Base-by-base conservation (phyloP, 2,329 filamentous ascomycete species). In the Xylariomycetidae sp. region DNA sequence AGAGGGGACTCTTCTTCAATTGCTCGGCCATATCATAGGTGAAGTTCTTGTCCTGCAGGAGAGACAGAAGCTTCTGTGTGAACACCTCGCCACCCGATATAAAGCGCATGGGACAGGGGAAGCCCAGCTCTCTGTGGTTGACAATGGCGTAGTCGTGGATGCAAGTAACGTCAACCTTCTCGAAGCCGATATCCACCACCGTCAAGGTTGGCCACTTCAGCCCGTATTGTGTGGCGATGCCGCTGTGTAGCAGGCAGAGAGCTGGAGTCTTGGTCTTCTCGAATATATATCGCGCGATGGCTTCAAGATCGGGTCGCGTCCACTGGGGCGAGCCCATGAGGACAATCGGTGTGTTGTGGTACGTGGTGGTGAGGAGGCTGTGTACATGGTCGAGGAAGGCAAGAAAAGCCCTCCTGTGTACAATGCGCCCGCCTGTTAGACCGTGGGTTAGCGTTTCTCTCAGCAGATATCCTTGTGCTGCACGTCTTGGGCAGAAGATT, bases 261-360 rank as follows among this genome's bases (percentile, higher is more conserved):
- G 87, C 88, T 0, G 92, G 92, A 0, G 88, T 92, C 66, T 90
- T 92, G 56, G 94, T 95, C 63, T 92, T 94, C 63, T 98, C 92
- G 53, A 98, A 98, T 45, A 97, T 79, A 67, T 95, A 98, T 43
- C 92, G 87, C 11, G 89, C 85, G 46, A 98, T 82, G 25, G 76
- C 77, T 62, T 97, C 90, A 56, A 83, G 83, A 59, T 96, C 88
- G 42, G 84, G 82, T 7, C 85, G 79, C 4, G 88, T 88, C 90
- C 92, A 98, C 48, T 82, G 82, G 4, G 92, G 89, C 48, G 94
- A 86, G 6, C 85, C 77, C 61, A 97, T 84, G 42, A 98, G 77
- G 58, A 97, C 74, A 45, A 98, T 87, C 2, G 92, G 89, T 0
- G 90, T 96, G 64, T 96, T 96, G 65, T 97, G 92, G 58, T 95